A percentile compares a stretch with the other conserved stretches of the same genome.
phyloP scores from a whole-genome alignment of 2,329 filamentous ascomycete genomes.

The Neonectria punicea region DNA sequence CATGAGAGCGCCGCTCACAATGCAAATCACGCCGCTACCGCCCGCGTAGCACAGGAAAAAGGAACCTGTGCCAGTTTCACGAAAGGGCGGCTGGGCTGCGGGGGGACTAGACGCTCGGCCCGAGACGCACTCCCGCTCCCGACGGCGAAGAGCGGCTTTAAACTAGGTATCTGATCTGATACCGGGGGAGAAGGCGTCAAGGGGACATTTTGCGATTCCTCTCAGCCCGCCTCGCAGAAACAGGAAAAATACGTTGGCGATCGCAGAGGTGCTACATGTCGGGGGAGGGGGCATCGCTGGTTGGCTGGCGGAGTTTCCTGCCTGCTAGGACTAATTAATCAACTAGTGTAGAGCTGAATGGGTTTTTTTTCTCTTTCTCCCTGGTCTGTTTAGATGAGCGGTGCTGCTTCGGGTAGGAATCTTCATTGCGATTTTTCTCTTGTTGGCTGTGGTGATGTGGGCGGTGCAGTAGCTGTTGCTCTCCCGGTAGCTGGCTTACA shows the following conservation, averaged over 20 bases:
- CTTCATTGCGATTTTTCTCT: not conserved
- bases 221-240: not conserved
- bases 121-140: slow-evolving; percentile 22
- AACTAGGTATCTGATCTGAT: not conserved
- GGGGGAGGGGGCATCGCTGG: not conserved
- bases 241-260: not conserved
- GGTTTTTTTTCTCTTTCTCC: no score
- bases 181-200: not conserved
- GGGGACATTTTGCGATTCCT: not conserved
- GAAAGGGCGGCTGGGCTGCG: not conserved
- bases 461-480: slow-evolving; percentile 8
- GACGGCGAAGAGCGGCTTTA: not conserved
- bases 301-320: not conserved
- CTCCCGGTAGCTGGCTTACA: not conserved
- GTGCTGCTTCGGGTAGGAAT: no score
- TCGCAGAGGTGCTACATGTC: not conserved
- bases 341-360: no score
- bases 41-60: not conserved
- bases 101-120: slow-evolving; percentile 20
- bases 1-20: not conserved
- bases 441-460: not conserved
- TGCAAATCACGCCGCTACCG: not conserved
- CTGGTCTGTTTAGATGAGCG: not conserved
- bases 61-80: not conserved
- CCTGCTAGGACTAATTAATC: no score